Conservation (phyloP, 1,139 yeast genomes). For the Keqinozyma sinolaborantium region DNA sequence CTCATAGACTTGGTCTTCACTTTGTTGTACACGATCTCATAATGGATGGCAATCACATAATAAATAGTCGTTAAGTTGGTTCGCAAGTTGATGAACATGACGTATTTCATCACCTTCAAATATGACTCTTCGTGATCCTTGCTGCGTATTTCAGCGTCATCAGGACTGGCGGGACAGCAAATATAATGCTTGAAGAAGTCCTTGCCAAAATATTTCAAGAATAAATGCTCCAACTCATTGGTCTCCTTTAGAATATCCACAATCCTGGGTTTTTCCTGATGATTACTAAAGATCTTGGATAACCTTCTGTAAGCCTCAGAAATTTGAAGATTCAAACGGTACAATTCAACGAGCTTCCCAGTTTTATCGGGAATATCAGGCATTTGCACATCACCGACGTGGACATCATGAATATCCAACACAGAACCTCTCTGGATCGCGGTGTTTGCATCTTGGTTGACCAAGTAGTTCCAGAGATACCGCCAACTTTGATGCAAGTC, state of each 20-base stretch:
- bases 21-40: conserved; percentile 31
- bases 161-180: conserved; percentile 27
- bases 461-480: conserved; percentile 33
- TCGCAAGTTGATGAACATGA: conserved; percentile 34
- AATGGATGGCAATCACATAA: conserved; percentile 41
- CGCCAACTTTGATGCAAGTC: conserved; percentile 34
- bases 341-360: conserved; percentile 15
- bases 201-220: conserved; percentile 38
- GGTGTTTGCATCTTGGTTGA: conserved; percentile 26
- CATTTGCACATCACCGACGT: conserved; percentile 30
- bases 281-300: conserved; percentile 26
- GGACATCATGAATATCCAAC: conserved; percentile 23
- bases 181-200: conserved; percentile 41
- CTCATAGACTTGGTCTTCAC: conserved; percentile 30
- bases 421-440: conserved; percentile 35
- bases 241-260: conserved; percentile 36
- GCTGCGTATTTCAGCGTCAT: conserved; percentile 13
- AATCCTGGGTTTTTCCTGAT: conserved; percentile 29
- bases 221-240: conserved; percentile 34
- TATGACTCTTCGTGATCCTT: conserved; percentile 18
- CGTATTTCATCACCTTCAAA: conserved; percentile 34
- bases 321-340: conserved; percentile 15
- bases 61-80: conserved; percentile 44
- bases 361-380: conserved; percentile 19
- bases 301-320: conserved; percentile 29